Percentiles rank a stretch among this genome's conserved stretches.
Conservation (phyloP, 768 basidiomycete genomes). For the Termitomyces sp. region DNA sequence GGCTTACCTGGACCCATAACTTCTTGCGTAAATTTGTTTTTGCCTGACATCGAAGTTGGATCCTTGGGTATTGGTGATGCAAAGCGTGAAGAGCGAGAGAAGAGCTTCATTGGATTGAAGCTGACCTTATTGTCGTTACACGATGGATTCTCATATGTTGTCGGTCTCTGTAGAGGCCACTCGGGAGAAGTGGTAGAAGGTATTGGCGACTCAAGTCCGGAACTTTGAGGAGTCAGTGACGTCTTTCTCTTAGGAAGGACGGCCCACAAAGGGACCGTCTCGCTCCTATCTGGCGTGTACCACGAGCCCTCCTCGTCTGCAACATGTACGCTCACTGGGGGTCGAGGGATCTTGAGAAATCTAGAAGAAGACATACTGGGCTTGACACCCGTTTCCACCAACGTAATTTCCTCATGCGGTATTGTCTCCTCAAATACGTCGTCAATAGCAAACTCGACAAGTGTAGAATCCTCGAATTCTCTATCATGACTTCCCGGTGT, state of each 20-base stretch:
- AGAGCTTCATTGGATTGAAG: slow-evolving; percentile 10
- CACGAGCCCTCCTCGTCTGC: not conserved
- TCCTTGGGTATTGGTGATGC: slow-evolving; percentile 1
- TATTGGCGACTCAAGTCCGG: slow-evolving; percentile 2
- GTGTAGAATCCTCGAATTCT: not conserved
- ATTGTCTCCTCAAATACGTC: slow-evolving; percentile 4
- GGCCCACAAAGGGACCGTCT: not conserved
- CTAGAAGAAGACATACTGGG: slow-evolving; percentile 3
- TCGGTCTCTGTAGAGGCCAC: not conserved
- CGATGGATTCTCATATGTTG: not conserved
- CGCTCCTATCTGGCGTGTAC: not conserved
- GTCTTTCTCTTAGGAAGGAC: not conserved
- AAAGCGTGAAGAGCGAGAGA: slow-evolving; percentile 7
- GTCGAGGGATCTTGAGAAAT: slow-evolving; percentile 1
- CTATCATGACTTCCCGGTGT: slow-evolving; percentile 9
- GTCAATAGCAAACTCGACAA: slow-evolving; percentile 5
- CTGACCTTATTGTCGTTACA: not conserved
- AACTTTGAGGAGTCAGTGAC: slow-evolving; percentile 1
- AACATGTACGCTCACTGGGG: not conserved
- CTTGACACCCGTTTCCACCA: slow-evolving; percentile 1
- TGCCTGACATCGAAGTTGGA: not conserved
- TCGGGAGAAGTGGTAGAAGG: not conserved
- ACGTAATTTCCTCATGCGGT: not conserved
- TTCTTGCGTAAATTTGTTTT: not conserved
- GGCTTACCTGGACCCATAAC: not conserved